Evolutionary conservation across 1,284 basidiomycete genomes (phyloP).

Genomic region (Thecaphora frezii): DNA sequence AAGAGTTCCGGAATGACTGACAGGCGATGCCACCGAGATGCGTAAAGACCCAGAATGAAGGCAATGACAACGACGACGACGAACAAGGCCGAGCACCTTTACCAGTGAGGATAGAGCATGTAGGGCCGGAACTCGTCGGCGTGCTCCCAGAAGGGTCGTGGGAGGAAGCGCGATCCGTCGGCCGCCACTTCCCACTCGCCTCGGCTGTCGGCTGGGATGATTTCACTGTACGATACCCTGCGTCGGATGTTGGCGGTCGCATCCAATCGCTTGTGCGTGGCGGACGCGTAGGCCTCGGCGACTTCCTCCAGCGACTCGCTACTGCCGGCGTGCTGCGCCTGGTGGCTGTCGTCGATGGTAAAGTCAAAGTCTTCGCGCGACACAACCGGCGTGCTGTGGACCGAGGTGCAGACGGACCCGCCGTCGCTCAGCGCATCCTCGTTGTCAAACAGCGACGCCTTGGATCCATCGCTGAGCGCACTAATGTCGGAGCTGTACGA

Average conservation of each 20-base stretch:
- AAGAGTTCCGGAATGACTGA: neutral
- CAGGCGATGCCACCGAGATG: neutral
- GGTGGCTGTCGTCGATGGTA: too few species aligned
- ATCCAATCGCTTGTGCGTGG: neutral
- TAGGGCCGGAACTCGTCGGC: conserved; percentile 21
- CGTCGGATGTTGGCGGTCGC: neutral
- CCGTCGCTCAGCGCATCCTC: conserved; percentile 8
- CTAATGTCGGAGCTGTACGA: conserved; percentile 26
- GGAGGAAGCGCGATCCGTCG: conserved; percentile 13
- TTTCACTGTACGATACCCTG: neutral
- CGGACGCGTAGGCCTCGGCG: neutral
- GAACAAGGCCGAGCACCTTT: neutral
- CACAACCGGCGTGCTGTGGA: conserved; percentile 12
- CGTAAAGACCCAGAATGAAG: neutral
- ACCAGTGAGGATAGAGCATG: conserved; percentile 14
- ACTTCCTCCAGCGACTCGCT: too few species aligned
- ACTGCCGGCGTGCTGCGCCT: neutral
- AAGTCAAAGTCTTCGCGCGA: conserved; percentile 4
- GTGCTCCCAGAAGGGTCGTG: conserved; percentile 22
- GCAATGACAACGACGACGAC: too few species aligned
- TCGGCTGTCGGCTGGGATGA: neutral
- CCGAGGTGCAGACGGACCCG: conserved; percentile 10
- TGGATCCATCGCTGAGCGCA: conserved; percentile 15
- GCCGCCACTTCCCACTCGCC: conserved; percentile 16
- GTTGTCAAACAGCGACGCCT: conserved; percentile 17